phyloP scores from a whole-genome alignment of 345 rosid species.

The Lepidium aucheri region DNA sequence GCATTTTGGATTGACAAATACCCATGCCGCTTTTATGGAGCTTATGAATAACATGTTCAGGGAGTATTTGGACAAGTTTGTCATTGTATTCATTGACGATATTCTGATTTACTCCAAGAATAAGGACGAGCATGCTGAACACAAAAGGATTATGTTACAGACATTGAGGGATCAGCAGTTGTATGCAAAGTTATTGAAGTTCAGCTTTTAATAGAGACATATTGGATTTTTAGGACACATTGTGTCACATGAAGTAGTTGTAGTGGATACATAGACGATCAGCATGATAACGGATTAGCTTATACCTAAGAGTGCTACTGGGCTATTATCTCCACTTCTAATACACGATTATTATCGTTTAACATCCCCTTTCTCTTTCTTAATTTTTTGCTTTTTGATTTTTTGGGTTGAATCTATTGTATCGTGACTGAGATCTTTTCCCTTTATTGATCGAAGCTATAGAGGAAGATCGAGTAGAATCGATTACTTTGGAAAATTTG shows the following conservation, averaged over 20 bases:
- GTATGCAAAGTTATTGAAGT: not conserved
- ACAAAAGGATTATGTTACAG: not conserved
- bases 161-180: not conserved
- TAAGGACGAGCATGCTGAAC: not conserved
- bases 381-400: too few relatives aligned
- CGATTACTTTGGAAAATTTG: slow-evolving; percentile 46
- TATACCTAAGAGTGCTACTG: not conserved
- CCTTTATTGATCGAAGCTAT: slow-evolving; percentile 35
- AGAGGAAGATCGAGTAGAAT: slow-evolving; percentile 39
- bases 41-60: not conserved
- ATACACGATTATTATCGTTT: too few relatives aligned
- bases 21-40: not conserved
- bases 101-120: not conserved
- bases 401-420: not conserved
- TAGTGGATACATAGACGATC: not conserved
- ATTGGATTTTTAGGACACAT: not conserved
- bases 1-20: not conserved
- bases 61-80: not conserved
- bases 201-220: not conserved
- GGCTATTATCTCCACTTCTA: too few relatives aligned
- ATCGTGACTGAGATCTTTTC: not conserved
- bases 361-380: too few relatives aligned
- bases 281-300: not conserved
- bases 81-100: not conserved
- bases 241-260: not conserved